Evolutionary conservation across 495 filamentous ascomycete species (phyloP), one percentile per base, ranked within the genome.

Genomic region (Sordaria brevicollis): DNA sequence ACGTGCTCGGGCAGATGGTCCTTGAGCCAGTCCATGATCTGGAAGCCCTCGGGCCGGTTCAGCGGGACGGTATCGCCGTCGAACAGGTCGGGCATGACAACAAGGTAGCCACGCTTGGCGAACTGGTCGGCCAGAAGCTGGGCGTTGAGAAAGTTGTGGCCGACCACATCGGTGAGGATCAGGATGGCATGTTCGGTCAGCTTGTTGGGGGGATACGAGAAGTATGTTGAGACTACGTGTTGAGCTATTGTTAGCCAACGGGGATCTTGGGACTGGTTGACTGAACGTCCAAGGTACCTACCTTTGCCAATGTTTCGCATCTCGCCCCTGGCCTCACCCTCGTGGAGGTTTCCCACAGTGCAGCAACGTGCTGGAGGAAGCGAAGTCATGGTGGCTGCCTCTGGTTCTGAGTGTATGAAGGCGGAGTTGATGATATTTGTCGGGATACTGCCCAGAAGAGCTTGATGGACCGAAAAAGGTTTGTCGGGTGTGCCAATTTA

Each of bases 1-100:
- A 70, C 19, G n/a, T 70, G 15, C 7, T 31, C 31, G 17, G 36
- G 17, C 19, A 36, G 62, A 25, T 57, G 68, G 57, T 65, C 41
- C 21, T 70, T 66, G 62, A 17, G 36, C 68, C 68, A 70, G 68
- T 70, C 68, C 3, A 11, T 33, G 54, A 35, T 38, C n/a, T 19
- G 36, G 57, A 66, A 19, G 35, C 57, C 54, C 17, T 66, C 65
- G 13, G 68, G 54, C 21, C 66, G 65, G 11, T 66, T 35, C 35
- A 70, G 54, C 8, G n/a, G n/a, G 68, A 70, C 65, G 25, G 68
- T 57, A 35, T 70, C 68, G 34, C 54, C 54, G 10, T 65, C 39
- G 68, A 31, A 66, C 57, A 70, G 65, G 68, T 70, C 68, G 25
- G 34, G 34, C 25, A 66, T 25, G 35, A 70, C 57, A 29, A 35